Conservation (phyloP, 2,329 filamentous ascomycete genomes). For the Colletotrichum incanum region DNA sequence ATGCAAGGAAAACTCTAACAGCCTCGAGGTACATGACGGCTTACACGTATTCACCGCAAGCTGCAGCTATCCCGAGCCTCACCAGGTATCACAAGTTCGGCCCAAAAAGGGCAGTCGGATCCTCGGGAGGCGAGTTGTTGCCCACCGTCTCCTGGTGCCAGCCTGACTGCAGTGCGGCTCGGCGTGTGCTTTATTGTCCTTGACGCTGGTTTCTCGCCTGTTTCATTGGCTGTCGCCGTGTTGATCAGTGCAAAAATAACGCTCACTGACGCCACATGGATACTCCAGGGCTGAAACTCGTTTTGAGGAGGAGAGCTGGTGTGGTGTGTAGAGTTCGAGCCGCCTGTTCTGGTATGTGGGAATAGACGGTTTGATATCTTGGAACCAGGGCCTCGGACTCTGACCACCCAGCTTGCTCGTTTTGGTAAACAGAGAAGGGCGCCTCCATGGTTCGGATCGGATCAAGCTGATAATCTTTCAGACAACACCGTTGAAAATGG, state of each 20-base stretch:
- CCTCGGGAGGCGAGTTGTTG: neutral
- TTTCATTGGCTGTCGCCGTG: slow-evolving; percentile 34
- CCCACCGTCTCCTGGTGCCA: neutral
- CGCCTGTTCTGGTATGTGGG: neutral
- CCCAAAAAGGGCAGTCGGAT: slow-evolving; percentile 4
- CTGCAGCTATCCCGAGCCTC: slow-evolving; percentile 25
- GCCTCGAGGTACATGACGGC: slow-evolving; percentile 38
- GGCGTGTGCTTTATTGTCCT: slow-evolving; percentile 31
- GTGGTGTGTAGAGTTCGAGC: neutral
- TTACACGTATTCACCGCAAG: slow-evolving; percentile 17
- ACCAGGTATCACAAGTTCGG: slow-evolving; percentile 32
- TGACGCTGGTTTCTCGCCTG: slow-evolving; percentile 11
- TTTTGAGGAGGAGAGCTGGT: slow-evolving; percentile 1
- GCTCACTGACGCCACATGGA: slow-evolving; percentile 19
- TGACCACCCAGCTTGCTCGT: neutral
- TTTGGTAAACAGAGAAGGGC: neutral
- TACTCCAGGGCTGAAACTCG: slow-evolving; percentile 20
- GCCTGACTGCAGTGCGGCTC: slow-evolving; percentile 19
- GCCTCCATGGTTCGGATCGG: neutral
- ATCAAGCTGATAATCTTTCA: slow-evolving; percentile 19
- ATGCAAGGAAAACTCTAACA: slow-evolving; percentile 23
- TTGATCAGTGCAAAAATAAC: slow-evolving; percentile 25
- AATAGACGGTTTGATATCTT: slow-evolving; percentile 1
- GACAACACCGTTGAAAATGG: slow-evolving; percentile 1
- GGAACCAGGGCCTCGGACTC: slow-evolving; percentile 20